phyloP scores from a whole-genome alignment of 371 early-diverging fungal species.

The Lichtheimia hyalospora region DNA sequence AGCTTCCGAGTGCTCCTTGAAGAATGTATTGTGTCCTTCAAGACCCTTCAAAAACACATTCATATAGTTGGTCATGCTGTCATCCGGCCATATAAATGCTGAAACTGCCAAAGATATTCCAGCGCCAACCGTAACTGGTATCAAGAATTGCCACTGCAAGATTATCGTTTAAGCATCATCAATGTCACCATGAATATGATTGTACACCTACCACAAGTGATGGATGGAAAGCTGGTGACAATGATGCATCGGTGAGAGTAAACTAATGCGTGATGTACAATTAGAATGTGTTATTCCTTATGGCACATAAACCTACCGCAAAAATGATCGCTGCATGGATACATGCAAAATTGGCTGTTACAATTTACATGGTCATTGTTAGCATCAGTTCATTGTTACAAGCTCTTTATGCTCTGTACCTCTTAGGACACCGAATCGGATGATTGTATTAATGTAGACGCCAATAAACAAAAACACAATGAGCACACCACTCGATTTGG shows the following conservation, averaged over 20 bases:
- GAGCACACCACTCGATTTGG: constrained; percentile 31
- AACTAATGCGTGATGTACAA: constrained; percentile 17
- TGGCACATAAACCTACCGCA: background rate
- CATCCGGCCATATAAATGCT: constrained; percentile 45
- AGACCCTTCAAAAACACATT: constrained; percentile 22
- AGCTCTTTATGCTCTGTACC: constrained; percentile 9
- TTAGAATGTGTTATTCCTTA: too few species aligned
- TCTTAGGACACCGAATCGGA: constrained; percentile 38
- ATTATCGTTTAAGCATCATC: background rate
- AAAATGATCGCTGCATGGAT: background rate
- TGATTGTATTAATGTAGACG: constrained; percentile 29
- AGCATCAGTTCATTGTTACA: too few species aligned
- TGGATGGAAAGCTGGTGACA: constrained; percentile 5
- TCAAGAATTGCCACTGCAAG: constrained; percentile 33
- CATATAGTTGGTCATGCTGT: constrained; percentile 39
- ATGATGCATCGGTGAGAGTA: constrained; percentile 29
- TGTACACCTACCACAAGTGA: background rate
- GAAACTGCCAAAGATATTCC: constrained; percentile 36
- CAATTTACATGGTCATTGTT: too few species aligned
- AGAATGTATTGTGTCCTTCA: constrained; percentile 25
- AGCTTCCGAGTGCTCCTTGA: constrained; percentile 36
- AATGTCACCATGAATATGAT: background rate
- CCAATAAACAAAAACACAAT: constrained; percentile 40
- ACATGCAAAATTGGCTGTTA: background rate
- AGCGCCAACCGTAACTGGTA: constrained; percentile 33